phyloP scores from a whole-genome alignment of 108 stramenopile species.

The Nitzschia inconspicua region DNA sequence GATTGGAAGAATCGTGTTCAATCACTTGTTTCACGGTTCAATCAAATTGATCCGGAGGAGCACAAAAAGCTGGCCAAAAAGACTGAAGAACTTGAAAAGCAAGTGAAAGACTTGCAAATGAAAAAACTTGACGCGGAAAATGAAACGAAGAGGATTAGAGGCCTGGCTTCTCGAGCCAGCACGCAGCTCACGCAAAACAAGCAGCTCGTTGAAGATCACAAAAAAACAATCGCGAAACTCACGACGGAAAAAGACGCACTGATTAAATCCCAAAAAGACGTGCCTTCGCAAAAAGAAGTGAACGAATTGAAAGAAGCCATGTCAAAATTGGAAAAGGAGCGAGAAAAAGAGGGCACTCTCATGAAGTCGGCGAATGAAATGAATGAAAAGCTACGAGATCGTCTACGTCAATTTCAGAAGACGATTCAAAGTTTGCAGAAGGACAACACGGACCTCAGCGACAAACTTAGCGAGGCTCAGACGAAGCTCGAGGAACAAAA shows the following conservation, averaged over 20 bases:
- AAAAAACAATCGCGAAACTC: conserved; percentile 34
- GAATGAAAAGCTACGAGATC: conserved; percentile 49
- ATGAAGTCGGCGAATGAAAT: conserved; percentile 42
- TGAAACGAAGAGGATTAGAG: conserved; percentile 58
- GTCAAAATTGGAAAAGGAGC: conserved; percentile 27
- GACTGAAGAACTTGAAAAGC: conserved; percentile 49
- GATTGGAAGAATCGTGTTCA: conserved; percentile 85
- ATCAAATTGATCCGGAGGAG: conserved; percentile 88
- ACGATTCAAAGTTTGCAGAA: conserved; percentile 29
- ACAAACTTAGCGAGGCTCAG: conserved; percentile 20
- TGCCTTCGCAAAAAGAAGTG: conserved; percentile 31
- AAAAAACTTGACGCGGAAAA: conserved; percentile 55
- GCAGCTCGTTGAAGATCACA: conserved; percentile 30
- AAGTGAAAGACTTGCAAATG: conserved; percentile 39
- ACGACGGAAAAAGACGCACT: conserved; percentile 33
- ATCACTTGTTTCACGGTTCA: conserved; percentile 80
- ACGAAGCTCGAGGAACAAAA: conserved; percentile 6
- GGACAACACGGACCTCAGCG: conserved; percentile 20
- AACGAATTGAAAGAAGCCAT: conserved; percentile 38
- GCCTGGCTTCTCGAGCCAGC: conserved; percentile 54
- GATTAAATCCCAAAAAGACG: conserved; percentile 17
- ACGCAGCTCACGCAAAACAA: conserved; percentile 57
- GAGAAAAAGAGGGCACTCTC: conserved; percentile 34
- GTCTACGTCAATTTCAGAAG: conserved; percentile 45
- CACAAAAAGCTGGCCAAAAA: conserved; percentile 62